Conservation (phyloP, 2,329 filamentous ascomycete genomes). For the Coleophoma eucalyptorum region DNA sequence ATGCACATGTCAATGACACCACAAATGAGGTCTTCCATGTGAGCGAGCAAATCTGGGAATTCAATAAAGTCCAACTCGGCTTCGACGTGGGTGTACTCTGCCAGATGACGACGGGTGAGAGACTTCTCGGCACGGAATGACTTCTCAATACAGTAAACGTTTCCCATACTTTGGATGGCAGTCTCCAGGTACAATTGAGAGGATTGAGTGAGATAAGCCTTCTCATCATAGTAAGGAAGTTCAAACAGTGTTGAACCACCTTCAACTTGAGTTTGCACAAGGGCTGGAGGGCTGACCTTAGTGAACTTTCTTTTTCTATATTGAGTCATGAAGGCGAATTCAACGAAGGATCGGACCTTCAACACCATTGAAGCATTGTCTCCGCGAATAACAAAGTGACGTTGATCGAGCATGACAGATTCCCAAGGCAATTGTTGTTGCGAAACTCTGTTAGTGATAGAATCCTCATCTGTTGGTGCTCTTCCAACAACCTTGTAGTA, state of each 20-base stretch:
- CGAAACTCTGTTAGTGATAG: conserved; percentile 69
- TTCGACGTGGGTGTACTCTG: conserved; percentile 96
- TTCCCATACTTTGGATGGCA: conserved; percentile 81
- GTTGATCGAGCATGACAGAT: conserved; percentile 51
- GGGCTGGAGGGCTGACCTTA: conserved; percentile 70
- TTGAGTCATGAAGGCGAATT: conserved; percentile 63
- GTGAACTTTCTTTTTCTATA: conserved; percentile 62
- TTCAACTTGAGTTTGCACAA: conserved; percentile 86
- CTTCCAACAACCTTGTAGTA: conserved; percentile 66
- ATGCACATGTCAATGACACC: conserved; percentile 68
- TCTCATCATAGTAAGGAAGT: conserved; percentile 65
- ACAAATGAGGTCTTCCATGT: conserved; percentile 72
- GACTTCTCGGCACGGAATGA: conserved; percentile 98
- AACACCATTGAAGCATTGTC: conserved; percentile 65
- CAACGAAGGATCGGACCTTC: conserved; percentile 66
- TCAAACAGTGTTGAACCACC: conserved; percentile 59
- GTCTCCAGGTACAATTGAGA: conserved; percentile 98
- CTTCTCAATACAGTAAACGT: conserved; percentile 97
- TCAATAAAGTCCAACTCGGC: conserved; percentile 94
- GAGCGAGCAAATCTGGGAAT: conserved; percentile 82
- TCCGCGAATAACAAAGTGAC: conserved; percentile 67
- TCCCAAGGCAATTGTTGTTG: conserved; percentile 59
- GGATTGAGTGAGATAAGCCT: conserved; percentile 92
- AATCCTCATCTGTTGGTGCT: conserved; percentile 69
- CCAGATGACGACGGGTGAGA: conserved; percentile 87